These are phyloP conservation scores for Colletotrichum sp. DNA, from an alignment of 2,329 filamentous ascomycete genomes.

Conservation along the genomic window DNA sequence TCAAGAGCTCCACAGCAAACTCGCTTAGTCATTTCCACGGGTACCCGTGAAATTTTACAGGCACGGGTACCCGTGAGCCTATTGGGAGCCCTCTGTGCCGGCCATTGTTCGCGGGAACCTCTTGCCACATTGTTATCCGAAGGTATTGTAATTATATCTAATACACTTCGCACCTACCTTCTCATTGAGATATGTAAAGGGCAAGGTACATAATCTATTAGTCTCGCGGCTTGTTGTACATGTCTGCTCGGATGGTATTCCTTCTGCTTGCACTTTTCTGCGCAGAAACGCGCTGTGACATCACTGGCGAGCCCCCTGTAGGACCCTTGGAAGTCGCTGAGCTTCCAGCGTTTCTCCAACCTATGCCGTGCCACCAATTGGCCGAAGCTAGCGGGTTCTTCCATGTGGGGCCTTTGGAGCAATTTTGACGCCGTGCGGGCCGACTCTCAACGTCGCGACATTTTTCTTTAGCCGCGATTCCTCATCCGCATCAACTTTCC, in stretches of 20 bases:
- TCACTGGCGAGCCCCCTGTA: neutral
- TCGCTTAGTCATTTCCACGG: no score
- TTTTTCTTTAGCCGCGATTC: neutral
- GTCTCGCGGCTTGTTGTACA: neutral
- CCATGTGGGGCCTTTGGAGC: constrained; percentile 9
- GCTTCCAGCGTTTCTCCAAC: neutral
- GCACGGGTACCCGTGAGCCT: no score
- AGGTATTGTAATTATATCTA: neutral
- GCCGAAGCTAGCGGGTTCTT: neutral
- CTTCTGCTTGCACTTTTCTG: neutral
- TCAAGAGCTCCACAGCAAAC: no score
- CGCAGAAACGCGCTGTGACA: neutral
- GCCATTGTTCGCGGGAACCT: neutral
- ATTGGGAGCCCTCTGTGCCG: no score
- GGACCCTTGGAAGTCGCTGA: neutral
- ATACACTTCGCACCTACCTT: neutral
- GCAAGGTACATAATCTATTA: neutral
- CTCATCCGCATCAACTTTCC: neutral
- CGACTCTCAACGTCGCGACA: neutral
- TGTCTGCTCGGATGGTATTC: neutral
- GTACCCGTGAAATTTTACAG: no score
- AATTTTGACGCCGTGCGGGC: constrained; percentile 4
- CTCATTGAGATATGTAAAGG: no score
- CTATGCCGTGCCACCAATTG: neutral
- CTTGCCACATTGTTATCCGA: neutral